Evolutionary conservation across 108 stramenopile genomes (phyloP).

Genomic region (Parietichytrium sp.): DNA sequence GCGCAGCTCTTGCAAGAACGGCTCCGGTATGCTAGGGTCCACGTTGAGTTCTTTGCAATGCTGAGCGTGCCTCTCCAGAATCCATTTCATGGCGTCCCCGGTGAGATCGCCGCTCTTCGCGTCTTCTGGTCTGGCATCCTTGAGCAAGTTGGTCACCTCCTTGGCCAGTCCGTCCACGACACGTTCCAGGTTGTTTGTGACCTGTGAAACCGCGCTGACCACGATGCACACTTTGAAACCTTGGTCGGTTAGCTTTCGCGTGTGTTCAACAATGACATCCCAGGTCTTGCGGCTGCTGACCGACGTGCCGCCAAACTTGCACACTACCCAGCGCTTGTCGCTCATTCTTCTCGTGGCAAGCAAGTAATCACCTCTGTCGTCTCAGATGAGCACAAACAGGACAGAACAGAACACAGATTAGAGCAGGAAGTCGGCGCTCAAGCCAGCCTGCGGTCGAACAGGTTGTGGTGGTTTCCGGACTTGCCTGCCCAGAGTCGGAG

Average conservation of each 20-base stretch:
- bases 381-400: too few relatives aligned
- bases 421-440: too few relatives aligned
- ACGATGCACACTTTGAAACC: slow-evolving; percentile 24
- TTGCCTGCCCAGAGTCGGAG: too few relatives aligned
- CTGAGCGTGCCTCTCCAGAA: not conserved
- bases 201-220: slow-evolving; percentile 27
- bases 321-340: slow-evolving; percentile 43
- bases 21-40: not conserved
- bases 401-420: not conserved
- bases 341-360: too few relatives aligned
- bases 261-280: slow-evolving; percentile 13
- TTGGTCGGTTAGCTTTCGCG: not conserved
- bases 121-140: not conserved
- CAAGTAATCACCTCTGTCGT: too few relatives aligned
- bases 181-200: slow-evolving; percentile 16
- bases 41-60: not conserved
- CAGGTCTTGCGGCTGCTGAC: not conserved
- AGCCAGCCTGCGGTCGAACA: too few relatives aligned
- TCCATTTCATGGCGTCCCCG: not conserved
- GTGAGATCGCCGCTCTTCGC: not conserved
- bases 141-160: not conserved
- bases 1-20: slow-evolving; percentile 12
- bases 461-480: too few relatives aligned
- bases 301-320: slow-evolving; percentile 42
- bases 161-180: not conserved